phyloP scores from a whole-genome alignment of 352 stramenopile species.

The Globisporangium viniferum region DNA sequence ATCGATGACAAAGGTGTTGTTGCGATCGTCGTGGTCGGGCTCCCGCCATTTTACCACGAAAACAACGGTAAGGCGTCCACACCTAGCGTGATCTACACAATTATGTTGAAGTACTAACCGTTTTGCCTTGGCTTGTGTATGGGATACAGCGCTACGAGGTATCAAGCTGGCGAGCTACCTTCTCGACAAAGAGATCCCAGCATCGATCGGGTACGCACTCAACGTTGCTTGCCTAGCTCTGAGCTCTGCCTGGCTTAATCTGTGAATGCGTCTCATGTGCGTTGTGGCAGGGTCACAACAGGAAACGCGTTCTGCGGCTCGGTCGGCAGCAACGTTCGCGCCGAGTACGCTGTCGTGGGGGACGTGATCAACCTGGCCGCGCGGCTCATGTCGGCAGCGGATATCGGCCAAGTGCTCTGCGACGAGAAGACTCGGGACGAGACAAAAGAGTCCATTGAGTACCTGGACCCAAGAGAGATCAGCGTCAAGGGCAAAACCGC shows the following conservation, averaged over 20 bases:
- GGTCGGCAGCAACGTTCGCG: slow-evolving; percentile 60
- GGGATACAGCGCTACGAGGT: slow-evolving; percentile 40
- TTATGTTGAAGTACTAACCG: slow-evolving; percentile 10
- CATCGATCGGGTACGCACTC: slow-evolving; percentile 58
- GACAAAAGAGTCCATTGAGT: slow-evolving; percentile 53
- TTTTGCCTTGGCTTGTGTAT: not conserved
- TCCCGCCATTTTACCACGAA: slow-evolving; percentile 82
- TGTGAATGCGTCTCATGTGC: slow-evolving; percentile 3
- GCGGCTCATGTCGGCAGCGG: slow-evolving; percentile 67
- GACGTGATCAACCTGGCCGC: slow-evolving; percentile 84
- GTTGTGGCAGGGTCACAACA: slow-evolving; percentile 47
- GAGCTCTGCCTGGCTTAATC: not conserved
- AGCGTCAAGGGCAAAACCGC: slow-evolving; percentile 61
- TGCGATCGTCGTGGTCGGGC: slow-evolving; percentile 71
- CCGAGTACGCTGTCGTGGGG: slow-evolving; percentile 81
- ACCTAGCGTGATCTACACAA: not conserved
- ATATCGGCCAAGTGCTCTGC: slow-evolving; percentile 63
- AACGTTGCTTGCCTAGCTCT: not conserved
- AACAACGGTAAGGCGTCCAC: slow-evolving; percentile 54
- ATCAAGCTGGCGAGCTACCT: slow-evolving; percentile 66
- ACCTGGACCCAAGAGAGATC: slow-evolving; percentile 42
- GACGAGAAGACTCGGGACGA: slow-evolving; percentile 64
- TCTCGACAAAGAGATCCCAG: slow-evolving; percentile 56
- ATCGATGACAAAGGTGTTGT: slow-evolving; percentile 87
- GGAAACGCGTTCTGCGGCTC: slow-evolving; percentile 74